phyloP scores from a whole-genome alignment of 352 stramenopile genomes.

The Phytopythium mirpurense region DNA sequence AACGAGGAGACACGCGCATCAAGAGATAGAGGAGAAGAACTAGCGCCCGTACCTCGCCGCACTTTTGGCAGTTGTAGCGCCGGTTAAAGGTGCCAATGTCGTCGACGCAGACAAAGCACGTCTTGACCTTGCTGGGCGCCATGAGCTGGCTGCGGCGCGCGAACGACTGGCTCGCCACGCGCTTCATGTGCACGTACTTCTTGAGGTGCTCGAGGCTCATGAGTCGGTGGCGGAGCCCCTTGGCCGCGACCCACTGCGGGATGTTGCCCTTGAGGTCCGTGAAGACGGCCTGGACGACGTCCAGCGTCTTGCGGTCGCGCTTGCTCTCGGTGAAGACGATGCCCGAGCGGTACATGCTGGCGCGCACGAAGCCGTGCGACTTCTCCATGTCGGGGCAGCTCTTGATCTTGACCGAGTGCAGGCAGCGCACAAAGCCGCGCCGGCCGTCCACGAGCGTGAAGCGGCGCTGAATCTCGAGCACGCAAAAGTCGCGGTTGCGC shows the following conservation, averaged over 20 bases:
- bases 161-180: constrained; percentile 69
- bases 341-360: constrained; percentile 80
- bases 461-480: constrained; percentile 69
- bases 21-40: too few relatives aligned
- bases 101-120: constrained; percentile 75
- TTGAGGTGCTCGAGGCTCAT: constrained; percentile 77
- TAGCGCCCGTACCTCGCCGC: constrained; percentile 41
- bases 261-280: constrained; percentile 79
- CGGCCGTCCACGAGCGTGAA: constrained; percentile 55
- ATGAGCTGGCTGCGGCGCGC: constrained; percentile 59
- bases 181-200: constrained; percentile 81
- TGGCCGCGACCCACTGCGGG: constrained; percentile 57
- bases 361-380: constrained; percentile 65
- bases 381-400: constrained; percentile 81
- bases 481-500: constrained; percentile 73
- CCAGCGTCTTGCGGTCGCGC: constrained; percentile 63
- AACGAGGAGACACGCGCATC: too few relatives aligned
- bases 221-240: constrained; percentile 51
- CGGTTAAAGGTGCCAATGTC: constrained; percentile 78
- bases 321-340: constrained; percentile 75
- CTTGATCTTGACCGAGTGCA: constrained; percentile 85
- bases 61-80: constrained; percentile 84
- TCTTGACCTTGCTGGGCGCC: constrained; percentile 63
- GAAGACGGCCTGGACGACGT: constrained; percentile 78
- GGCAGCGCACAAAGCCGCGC: constrained; percentile 60